These are phyloP conservation scores for Leishmania major DNA, from an alignment of 208 protist species.

Conservation along the genomic window DNA sequence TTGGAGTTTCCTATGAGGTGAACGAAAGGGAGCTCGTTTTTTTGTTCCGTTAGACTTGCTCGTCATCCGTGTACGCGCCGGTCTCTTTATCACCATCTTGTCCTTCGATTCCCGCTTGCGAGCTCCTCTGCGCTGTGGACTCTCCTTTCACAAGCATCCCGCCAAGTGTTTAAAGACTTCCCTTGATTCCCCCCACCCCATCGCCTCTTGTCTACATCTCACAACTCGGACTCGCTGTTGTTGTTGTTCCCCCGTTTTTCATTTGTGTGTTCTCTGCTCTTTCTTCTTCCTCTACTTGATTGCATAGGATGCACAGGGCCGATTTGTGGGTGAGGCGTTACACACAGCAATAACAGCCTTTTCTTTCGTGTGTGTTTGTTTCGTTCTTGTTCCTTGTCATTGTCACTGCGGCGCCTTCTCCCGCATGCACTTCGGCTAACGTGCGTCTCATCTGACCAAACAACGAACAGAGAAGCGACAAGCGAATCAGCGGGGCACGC, in stretches of 20 bases:
- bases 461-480: background rate
- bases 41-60: background rate
- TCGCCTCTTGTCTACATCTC: background rate
- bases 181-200: background rate
- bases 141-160: background rate
- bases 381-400: background rate
- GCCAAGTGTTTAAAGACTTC: background rate
- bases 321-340: background rate
- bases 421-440: background rate
- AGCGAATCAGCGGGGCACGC: background rate
- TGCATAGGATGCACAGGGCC: background rate
- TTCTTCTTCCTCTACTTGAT: background rate
- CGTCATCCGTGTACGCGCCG: background rate
- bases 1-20: background rate
- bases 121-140: background rate
- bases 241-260: background rate
- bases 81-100: background rate
- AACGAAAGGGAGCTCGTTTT: background rate
- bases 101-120: background rate
- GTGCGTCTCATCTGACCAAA: background rate
- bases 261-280: background rate
- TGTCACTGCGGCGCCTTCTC: background rate
- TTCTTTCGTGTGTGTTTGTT: background rate
- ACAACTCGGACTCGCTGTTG: background rate
- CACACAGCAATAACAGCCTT: background rate